Percentiles rank a stretch among this genome's conserved stretches.
These are phyloP conservation scores for Zalaria sp. DNA, from an alignment of 2,329 filamentous ascomycete genomes.

Conservation along the genomic window DNA sequence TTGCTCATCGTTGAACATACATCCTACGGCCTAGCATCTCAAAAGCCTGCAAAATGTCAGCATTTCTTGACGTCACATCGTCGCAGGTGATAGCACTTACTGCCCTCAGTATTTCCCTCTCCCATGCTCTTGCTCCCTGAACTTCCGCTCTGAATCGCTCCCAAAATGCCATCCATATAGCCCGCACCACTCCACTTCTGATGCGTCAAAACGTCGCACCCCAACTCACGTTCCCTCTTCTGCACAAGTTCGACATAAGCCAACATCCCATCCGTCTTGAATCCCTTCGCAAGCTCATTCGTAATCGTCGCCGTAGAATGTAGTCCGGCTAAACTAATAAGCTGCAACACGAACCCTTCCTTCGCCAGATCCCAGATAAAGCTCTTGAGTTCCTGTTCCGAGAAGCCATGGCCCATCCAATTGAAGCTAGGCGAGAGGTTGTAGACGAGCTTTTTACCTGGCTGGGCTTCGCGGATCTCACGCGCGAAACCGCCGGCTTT, in stretches of 20 bases:
- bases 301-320: constrained; percentile 50
- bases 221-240: constrained; percentile 74
- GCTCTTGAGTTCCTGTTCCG: constrained; percentile 62
- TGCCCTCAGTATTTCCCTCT: constrained; percentile 72
- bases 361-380: constrained; percentile 95
- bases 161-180: constrained; percentile 80
- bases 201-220: constrained; percentile 85
- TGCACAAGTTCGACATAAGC: constrained; percentile 95
- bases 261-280: constrained; percentile 87
- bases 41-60: background rate
- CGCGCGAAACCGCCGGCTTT: constrained; percentile 63
- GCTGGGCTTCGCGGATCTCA: constrained; percentile 55
- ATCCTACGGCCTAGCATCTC: no score
- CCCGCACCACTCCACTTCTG: constrained; percentile 70
- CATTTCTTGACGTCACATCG: background rate
- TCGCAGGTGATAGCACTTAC: constrained; percentile 1
- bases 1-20: no score
- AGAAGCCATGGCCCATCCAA: constrained; percentile 94
- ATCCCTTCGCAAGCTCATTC: constrained; percentile 63
- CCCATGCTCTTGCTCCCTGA: constrained; percentile 88
- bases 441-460: constrained; percentile 85
- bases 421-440: constrained; percentile 96
- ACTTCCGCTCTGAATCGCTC: constrained; percentile 82
- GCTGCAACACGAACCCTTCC: constrained; percentile 56
- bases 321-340: constrained; percentile 51